Evolutionary conservation across 140 eudicot species (phyloP), one percentile per base, ranked within the genome.

Genomic region (Flaveria floridana): DNA sequence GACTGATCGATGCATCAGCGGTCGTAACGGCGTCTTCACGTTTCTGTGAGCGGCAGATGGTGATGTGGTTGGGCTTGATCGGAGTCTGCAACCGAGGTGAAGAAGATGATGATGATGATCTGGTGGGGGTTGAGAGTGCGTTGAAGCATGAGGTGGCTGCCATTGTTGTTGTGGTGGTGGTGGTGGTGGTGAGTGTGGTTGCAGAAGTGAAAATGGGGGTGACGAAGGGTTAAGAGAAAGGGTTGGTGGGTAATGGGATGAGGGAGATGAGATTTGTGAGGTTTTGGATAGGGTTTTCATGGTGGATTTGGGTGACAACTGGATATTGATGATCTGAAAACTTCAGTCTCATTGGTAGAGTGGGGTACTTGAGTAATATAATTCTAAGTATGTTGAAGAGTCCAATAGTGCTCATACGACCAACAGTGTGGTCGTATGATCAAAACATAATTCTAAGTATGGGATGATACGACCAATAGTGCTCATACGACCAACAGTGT

Each of bases 101-200:
- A 19, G 88, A 72, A 65, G 74, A 30, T 1, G 74, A 64, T 42
- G 78, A 71, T 64, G 78, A 72, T 19, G 87, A 71, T 80, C 81
- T 79, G 13, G 79, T 58, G 13, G 96, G 82, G 65, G 83, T 80
- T 9, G 96, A 84, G 76, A 87, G 78, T 15, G 80, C 77, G 46
- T 89, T 86, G 92, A 91, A 95, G 72, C 96, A 91, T 70, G 97
- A 84, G 25, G 99, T 90, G 12, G 97, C 90, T 2, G 97, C 99
- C 99, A 94, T 94, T 80, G 48, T 53, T 47, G 77, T 2, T 18
- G 69, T 12, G 56, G 79, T 68, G 41, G 68, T 58, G 74, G 6
- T 21, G 25, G 25, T 23, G 25, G 25, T 23, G 25, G 25, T 48
- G 34, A 68, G 76, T 41, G 80, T 74, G 84, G 79, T 50, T 63